A percentile compares a stretch with the other conserved stretches of the same genome.
Evolutionary conservation across 257 asterid species (phyloP).

Genomic region (Nicotiana knightiana): DNA sequence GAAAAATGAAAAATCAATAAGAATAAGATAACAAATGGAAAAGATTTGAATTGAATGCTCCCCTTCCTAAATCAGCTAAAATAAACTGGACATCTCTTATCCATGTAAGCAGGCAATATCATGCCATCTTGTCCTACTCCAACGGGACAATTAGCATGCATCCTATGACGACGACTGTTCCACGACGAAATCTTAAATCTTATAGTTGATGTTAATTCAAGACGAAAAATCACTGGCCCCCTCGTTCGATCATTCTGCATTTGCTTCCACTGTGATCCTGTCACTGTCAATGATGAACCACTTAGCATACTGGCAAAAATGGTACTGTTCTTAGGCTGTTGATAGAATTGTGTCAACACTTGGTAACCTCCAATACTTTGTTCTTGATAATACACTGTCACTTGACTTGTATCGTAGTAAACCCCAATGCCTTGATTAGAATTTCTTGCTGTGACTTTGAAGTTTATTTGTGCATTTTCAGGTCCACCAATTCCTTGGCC

Average conservation of each 20-base stretch:
- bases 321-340: slow-evolving; percentile 66
- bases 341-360: slow-evolving; percentile 44
- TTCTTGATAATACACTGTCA: slow-evolving; percentile 39
- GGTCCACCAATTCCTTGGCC: slow-evolving; percentile 27
- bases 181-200: slow-evolving; percentile 72
- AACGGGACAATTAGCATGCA: slow-evolving; percentile 68
- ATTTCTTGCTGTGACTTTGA: slow-evolving; percentile 67
- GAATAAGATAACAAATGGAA: background rate
- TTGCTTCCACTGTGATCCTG: slow-evolving; percentile 40
- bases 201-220: slow-evolving; percentile 50
- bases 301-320: slow-evolving; percentile 36
- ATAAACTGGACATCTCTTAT: slow-evolving; percentile 68
- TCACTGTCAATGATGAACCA: slow-evolving; percentile 44
- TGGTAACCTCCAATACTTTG: slow-evolving; percentile 36
- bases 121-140: slow-evolving; percentile 79
- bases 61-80: slow-evolving; percentile 29
- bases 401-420: slow-evolving; percentile 45
- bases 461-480: slow-evolving; percentile 36
- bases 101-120: slow-evolving; percentile 36
- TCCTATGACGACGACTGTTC: slow-evolving; percentile 58
- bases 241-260: slow-evolving; percentile 31
- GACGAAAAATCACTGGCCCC: slow-evolving; percentile 50
- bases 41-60: background rate
- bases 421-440: slow-evolving; percentile 58
- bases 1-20: background rate